phyloP scores from a whole-genome alignment of 768 basidiomycete genomes.

The Imleria badia region DNA sequence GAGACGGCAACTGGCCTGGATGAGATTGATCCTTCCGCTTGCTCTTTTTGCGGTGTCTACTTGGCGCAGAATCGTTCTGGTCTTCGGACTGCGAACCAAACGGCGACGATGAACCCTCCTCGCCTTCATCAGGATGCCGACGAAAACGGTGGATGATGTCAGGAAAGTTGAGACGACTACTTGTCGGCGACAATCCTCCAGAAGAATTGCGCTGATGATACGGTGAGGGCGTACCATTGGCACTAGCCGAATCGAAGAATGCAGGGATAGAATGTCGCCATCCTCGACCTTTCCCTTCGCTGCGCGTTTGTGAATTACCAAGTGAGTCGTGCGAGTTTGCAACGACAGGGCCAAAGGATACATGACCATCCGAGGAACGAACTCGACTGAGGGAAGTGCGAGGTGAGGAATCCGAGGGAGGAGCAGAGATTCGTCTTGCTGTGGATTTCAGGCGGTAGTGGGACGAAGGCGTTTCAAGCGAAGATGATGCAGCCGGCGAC shows the following conservation, averaged over 20 bases:
- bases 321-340: conserved; percentile 48
- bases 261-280: conserved; percentile 31
- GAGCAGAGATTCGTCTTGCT: conserved; percentile 26
- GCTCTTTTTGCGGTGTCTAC: conserved; percentile 5
- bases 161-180: conserved; percentile 41
- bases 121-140: conserved; percentile 40
- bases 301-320: conserved; percentile 46
- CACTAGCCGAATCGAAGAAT: conserved; percentile 34
- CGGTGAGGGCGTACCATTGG: conserved; percentile 36
- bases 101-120: conserved; percentile 47
- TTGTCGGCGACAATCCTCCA: conserved; percentile 43
- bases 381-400: conserved; percentile 40
- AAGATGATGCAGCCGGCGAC: conserved; percentile 13
- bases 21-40: conserved; percentile 25
- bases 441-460: conserved; percentile 11
- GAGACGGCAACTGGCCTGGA: conserved; percentile 21
- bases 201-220: conserved; percentile 25
- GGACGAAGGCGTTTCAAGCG: conserved; percentile 12
- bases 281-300: conserved; percentile 33
- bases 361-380: conserved; percentile 44
- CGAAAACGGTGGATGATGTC: conserved; percentile 38
- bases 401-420: conserved; percentile 40
- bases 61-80: conserved; percentile 28
- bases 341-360: conserved; percentile 59
- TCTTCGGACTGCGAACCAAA: conserved; percentile 48